phyloP scores from a whole-genome alignment of 441 rosid species.

The Populus hybrid region DNA sequence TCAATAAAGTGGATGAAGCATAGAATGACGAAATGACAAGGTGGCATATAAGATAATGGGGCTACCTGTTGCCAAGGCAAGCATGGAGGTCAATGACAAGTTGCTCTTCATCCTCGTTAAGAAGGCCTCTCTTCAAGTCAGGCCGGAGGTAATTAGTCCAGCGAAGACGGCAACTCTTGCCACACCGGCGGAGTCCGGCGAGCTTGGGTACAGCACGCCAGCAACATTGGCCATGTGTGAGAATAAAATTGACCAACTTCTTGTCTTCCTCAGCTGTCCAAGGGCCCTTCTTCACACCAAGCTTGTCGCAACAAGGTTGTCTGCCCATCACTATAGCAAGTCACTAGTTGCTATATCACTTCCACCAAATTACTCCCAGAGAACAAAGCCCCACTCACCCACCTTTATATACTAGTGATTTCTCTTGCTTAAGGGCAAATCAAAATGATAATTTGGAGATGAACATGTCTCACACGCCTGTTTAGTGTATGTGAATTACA shows the following conservation, averaged over 20 bases:
- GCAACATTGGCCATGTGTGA: conserved; percentile 83
- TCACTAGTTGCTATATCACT: not conserved
- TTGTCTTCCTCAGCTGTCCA: conserved; percentile 94
- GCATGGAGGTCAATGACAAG: conserved; percentile 75
- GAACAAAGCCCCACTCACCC: conserved; percentile 28
- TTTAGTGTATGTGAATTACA: conserved; percentile 19
- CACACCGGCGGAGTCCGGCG: conserved; percentile 75
- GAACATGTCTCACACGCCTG: conserved; percentile 17
- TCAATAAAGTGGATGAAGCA: too few species aligned
- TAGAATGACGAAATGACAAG: too few species aligned
- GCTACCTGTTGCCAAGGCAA: conserved; percentile 69
- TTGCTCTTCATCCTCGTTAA: conserved; percentile 70
- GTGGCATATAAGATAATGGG: too few species aligned
- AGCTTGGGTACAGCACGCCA: conserved; percentile 92
- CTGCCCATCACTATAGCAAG: conserved; percentile 49
- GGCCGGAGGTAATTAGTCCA: conserved; percentile 91
- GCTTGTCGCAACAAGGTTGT: conserved; percentile 71
- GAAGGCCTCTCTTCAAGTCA: conserved; percentile 81
- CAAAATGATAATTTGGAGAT: not conserved
- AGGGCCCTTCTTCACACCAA: conserved; percentile 87
- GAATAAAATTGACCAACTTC: conserved; percentile 61
- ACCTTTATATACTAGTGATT: conserved; percentile 34
- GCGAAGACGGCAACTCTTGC: conserved; percentile 85
- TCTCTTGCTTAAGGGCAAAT: conserved; percentile 22
- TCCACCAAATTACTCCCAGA: not conserved